phyloP scores from a whole-genome alignment of 2,329 filamentous ascomycete species.

The Dothideomycetes sp. region DNA sequence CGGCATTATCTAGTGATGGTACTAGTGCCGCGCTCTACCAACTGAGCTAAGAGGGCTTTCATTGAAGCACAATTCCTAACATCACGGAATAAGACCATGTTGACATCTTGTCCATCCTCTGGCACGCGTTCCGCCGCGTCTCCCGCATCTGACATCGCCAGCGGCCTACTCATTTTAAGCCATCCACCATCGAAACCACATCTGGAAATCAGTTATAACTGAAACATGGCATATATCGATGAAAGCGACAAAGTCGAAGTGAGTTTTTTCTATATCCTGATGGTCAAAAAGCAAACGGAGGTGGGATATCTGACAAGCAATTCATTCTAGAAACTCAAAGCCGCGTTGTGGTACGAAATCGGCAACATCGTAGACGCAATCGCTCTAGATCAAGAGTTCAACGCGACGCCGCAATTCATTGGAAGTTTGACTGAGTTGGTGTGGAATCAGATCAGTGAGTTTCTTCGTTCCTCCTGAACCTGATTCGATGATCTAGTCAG shows the following conservation, averaged over 20 bases:
- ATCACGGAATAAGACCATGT: neutral
- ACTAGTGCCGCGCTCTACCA: slow-evolving; percentile 4
- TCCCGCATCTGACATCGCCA: neutral
- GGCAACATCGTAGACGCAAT: slow-evolving; percentile 86
- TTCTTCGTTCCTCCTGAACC: neutral
- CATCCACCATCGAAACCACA: neutral
- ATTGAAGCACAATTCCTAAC: neutral
- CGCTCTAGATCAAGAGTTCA: slow-evolving; percentile 61
- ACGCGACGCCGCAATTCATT: slow-evolving; percentile 56
- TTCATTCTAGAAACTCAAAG: slow-evolving; percentile 53
- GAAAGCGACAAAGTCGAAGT: neutral
- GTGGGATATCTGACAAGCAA: no score
- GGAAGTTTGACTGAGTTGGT: slow-evolving; percentile 70
- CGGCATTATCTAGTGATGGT: neutral
- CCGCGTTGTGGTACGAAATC: slow-evolving; percentile 73
- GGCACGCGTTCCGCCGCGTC: neutral
- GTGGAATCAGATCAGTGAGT: slow-evolving; percentile 72
- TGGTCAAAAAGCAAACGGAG: neutral
- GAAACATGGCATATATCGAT: neutral
- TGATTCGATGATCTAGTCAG: no score
- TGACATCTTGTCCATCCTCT: neutral
- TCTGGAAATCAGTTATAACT: no score
- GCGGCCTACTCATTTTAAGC: neutral
- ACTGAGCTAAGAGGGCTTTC: slow-evolving; percentile 3
- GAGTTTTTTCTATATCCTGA: neutral